phyloP scores from a whole-genome alignment of 495 filamentous ascomycete genomes.

The Aspergillus ellipticus region DNA sequence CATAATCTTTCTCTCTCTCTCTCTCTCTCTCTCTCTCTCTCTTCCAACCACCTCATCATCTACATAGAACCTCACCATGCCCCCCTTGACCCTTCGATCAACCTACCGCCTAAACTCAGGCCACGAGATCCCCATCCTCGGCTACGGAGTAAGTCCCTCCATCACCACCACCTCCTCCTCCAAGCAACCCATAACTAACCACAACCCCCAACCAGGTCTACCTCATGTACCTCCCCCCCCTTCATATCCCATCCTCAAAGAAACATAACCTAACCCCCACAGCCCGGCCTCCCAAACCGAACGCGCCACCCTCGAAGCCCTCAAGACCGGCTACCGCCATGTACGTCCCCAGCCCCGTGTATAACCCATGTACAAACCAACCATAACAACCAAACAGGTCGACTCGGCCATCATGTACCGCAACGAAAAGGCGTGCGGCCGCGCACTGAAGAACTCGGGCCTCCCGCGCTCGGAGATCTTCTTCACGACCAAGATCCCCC shows the following conservation, averaged over 20 bases:
- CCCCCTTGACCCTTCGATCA: conserved; percentile 25
- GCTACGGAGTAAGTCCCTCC: conserved; percentile 68
- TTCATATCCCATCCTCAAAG: background rate
- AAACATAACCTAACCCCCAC: conserved; percentile 1
- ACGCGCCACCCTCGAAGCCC: conserved; percentile 55
- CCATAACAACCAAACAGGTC: conserved; percentile 37
- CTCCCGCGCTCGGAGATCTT: conserved; percentile 47
- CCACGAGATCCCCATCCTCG: conserved; percentile 72
- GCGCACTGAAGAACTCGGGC: conserved; percentile 41
- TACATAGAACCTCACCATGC: conserved; percentile 20
- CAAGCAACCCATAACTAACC: background rate
- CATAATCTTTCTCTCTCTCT: background rate
- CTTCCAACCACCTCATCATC: background rate
- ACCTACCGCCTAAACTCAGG: conserved; percentile 62
- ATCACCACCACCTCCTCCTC: too few species aligned
- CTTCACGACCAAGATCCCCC: conserved; percentile 56
- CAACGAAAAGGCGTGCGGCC: conserved; percentile 51
- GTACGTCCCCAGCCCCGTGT: conserved; percentile 17
- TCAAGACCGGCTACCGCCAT: conserved; percentile 65
- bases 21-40: background rate
- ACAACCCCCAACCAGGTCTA: conserved; percentile 54
- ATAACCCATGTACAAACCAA: too few species aligned
- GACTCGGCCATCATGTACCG: conserved; percentile 55
- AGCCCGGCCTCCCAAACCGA: conserved; percentile 52
- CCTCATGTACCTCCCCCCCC: conserved; percentile 55